Conservation (phyloP, 208 protist species). For the Trypanosoma boissoni region DNA sequence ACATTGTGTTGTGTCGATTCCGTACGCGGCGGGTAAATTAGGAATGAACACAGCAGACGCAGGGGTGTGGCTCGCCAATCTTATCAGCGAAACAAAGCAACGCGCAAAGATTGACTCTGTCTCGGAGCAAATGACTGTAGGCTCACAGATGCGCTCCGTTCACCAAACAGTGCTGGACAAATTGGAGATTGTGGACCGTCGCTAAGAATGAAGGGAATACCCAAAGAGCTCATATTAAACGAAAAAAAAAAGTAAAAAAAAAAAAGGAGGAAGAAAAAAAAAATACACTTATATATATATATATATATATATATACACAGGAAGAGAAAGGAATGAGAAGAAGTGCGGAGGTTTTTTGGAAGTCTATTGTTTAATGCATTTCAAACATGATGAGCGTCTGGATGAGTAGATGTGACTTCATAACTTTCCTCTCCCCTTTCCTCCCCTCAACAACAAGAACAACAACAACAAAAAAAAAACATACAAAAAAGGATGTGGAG, state of each 20-base stretch:
- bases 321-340: too few species aligned
- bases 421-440: too few species aligned
- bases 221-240: neutral
- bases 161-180: conserved; percentile 75
- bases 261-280: conserved; percentile 9
- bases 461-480: too few species aligned
- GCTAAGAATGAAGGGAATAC: neutral
- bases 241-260: conserved; percentile 20
- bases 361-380: too few species aligned
- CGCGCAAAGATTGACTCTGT: conserved; percentile 91
- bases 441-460: too few species aligned
- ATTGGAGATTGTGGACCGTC: conserved; percentile 47
- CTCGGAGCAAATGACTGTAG: conserved; percentile 79
- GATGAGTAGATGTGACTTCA: too few species aligned
- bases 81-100: conserved; percentile 89
- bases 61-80: conserved; percentile 89
- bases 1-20: conserved; percentile 85
- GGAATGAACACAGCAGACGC: conserved; percentile 66
- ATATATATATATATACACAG: too few species aligned
- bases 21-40: conserved; percentile 78
- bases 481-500: too few species aligned
- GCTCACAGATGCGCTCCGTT: conserved; percentile 69
- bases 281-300: too few species aligned
- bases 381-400: too few species aligned
- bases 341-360: too few species aligned